Conservation (phyloP, 352 stramenopile species). For the Phytophthora cactorum region DNA sequence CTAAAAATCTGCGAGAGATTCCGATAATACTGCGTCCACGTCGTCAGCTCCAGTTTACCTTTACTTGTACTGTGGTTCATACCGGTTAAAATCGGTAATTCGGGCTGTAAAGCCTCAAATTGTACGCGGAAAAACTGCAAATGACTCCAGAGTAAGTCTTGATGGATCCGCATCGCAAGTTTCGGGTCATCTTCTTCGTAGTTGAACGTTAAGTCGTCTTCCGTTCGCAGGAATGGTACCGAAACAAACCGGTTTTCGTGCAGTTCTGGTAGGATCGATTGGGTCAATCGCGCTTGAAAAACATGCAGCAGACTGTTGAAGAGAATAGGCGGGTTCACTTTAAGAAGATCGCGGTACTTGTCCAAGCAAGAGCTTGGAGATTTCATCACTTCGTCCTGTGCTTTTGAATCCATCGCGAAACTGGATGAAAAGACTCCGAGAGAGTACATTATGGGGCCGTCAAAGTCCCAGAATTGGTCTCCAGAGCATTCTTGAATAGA, state of each 20-base stretch:
- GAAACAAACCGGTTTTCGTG: constrained; percentile 62
- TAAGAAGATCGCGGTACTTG: constrained; percentile 56
- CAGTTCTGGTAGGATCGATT: constrained; percentile 58
- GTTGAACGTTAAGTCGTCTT: constrained; percentile 62
- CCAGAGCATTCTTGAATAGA: constrained; percentile 47
- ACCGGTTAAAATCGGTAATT: constrained; percentile 13
- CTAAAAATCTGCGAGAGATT: constrained; percentile 34
- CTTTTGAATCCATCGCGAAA: constrained; percentile 49
- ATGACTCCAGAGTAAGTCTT: constrained; percentile 45
- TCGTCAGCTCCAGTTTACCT: constrained; percentile 18
- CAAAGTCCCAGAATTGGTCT: constrained; percentile 80
- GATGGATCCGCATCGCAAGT: constrained; percentile 51
- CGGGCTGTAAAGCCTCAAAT: constrained; percentile 53
- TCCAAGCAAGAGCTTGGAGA: constrained; percentile 30
- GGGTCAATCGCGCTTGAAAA: constrained; percentile 59
- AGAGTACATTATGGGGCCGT: constrained; percentile 66
- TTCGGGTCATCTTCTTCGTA: constrained; percentile 57
- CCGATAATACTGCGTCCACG: constrained; percentile 41
- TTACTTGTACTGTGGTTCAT: constrained; percentile 15
- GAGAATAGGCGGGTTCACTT: constrained; percentile 61
- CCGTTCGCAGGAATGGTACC: constrained; percentile 59
- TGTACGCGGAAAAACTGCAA: constrained; percentile 68
- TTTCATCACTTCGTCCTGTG: constrained; percentile 22
- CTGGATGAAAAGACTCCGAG: constrained; percentile 69
- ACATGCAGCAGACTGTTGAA: constrained; percentile 63